Conservation (phyloP, 1,284 basidiomycete genomes). For the Mycena citricolor region DNA sequence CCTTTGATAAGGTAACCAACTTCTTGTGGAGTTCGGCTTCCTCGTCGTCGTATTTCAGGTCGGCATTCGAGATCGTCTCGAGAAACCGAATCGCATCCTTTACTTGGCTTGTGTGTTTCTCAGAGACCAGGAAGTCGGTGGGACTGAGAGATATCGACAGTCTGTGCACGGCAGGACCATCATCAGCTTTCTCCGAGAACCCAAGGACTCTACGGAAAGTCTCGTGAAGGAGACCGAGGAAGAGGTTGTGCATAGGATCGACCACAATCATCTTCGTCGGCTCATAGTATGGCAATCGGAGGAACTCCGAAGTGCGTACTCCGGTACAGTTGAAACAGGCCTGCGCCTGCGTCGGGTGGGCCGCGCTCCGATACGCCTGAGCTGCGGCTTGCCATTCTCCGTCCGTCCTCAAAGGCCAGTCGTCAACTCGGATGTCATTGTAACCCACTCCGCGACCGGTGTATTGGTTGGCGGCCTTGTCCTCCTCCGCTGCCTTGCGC, state of each 20-base stretch:
- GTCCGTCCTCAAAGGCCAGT: conserved; percentile 24
- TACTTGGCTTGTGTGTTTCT: too few relatives aligned
- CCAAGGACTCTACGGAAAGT: neutral
- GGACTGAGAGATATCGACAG: too few relatives aligned
- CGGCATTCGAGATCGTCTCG: too few relatives aligned
- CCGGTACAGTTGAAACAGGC: conserved; percentile 27
- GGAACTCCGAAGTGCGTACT: conserved; percentile 36
- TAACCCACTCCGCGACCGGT: conserved; percentile 10
- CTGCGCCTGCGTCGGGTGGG: conserved; percentile 11
- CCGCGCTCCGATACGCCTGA: conserved; percentile 24
- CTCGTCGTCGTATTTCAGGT: too few relatives aligned
- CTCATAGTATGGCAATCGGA: conserved; percentile 29
- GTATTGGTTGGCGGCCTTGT: too few relatives aligned
- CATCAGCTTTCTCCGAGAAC: too few relatives aligned
- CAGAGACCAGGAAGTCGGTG: too few relatives aligned
- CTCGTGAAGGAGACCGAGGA: neutral
- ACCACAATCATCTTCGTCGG: conserved; percentile 9
- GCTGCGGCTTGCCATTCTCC: conserved; percentile 20
- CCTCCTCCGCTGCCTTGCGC: conserved; percentile 29
- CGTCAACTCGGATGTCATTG: conserved; percentile 19
- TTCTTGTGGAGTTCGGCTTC: too few relatives aligned
- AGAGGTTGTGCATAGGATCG: conserved; percentile 30
- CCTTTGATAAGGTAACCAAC: too few relatives aligned
- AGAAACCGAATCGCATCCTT: too few relatives aligned
- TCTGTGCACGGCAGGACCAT: too few relatives aligned